Conservation (phyloP, 1,139 yeast species). For the Hyphopichia fennica region DNA sequence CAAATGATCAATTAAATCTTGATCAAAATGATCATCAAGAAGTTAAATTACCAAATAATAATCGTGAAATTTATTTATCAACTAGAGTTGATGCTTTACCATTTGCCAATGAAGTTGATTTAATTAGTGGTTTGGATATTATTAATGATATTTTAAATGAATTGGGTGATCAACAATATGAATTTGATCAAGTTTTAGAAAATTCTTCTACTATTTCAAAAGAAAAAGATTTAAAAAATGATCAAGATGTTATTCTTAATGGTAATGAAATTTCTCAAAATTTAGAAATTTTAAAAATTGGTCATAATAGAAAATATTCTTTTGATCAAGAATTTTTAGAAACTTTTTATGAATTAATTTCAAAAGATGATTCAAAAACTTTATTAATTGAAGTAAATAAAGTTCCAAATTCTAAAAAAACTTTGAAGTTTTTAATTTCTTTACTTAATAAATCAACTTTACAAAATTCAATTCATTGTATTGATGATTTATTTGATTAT, state of each 20-base stretch:
- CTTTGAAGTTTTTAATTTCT: constrained; percentile 48
- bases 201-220: background rate
- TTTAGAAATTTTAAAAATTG: constrained; percentile 12
- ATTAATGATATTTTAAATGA: constrained; percentile 56
- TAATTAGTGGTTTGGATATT: constrained; percentile 51
- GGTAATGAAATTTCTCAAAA: constrained; percentile 2
- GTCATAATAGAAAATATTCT: constrained; percentile 16
- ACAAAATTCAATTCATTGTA: constrained; percentile 50
- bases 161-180: constrained; percentile 25
- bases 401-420: constrained; percentile 21
- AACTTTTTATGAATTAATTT: constrained; percentile 31
- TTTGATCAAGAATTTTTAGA: constrained; percentile 31
- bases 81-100: constrained; percentile 75
- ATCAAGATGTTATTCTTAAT: constrained; percentile 8
- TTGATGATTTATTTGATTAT: constrained; percentile 49
- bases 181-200: constrained; percentile 2
- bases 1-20: constrained; percentile 10
- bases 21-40: constrained; percentile 6
- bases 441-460: constrained; percentile 66
- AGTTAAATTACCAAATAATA: constrained; percentile 51
- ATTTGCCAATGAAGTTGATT: constrained; percentile 70
- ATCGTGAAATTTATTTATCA: constrained; percentile 64
- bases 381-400: constrained; percentile 39
- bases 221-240: constrained; percentile 6
- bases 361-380: constrained; percentile 43